Percentiles rank a stretch among this genome's conserved stretches.
Conservation (phyloP, 2,329 filamentous ascomycete species). For the Erysiphe pulchra region DNA sequence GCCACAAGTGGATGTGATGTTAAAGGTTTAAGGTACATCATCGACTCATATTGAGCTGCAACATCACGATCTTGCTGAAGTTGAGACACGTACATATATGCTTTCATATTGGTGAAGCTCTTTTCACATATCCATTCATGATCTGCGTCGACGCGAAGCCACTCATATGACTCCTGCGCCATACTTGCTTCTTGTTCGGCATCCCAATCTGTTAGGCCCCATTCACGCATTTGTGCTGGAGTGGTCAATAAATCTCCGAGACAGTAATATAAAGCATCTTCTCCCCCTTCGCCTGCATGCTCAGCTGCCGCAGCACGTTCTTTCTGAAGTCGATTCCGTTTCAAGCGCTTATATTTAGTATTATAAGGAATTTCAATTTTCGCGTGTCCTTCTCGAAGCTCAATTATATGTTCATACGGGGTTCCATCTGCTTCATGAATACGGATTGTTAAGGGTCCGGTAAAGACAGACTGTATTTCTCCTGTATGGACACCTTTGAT, state of each 20-base stretch:
- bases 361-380: slow-evolving; percentile 95
- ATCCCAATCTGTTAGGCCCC: slow-evolving; percentile 74
- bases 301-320: slow-evolving; percentile 42
- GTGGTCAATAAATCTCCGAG: slow-evolving; percentile 73
- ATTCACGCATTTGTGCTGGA: slow-evolving; percentile 56
- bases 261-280: slow-evolving; percentile 72
- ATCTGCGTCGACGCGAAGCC: slow-evolving; percentile 93
- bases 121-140: slow-evolving; percentile 93
- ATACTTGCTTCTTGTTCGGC: slow-evolving; percentile 71
- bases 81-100: slow-evolving; percentile 96
- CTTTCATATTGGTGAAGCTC: slow-evolving; percentile 50
- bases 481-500: slow-evolving; percentile 41
- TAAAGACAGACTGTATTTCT: slow-evolving; percentile 55
- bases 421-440: slow-evolving; percentile 97
- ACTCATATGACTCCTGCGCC: slow-evolving; percentile 92
- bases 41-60: slow-evolving; percentile 56
- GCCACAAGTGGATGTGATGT: slow-evolving; percentile 58
- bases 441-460: slow-evolving; percentile 87
- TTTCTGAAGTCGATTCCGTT: slow-evolving; percentile 61
- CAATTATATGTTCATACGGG: slow-evolving; percentile 91
- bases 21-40: slow-evolving; percentile 45
- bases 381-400: slow-evolving; percentile 67
- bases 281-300: slow-evolving; percentile 38
- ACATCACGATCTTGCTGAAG: slow-evolving; percentile 93
- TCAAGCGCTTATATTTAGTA: slow-evolving; percentile 94